Base-by-base conservation (phyloP, 345 rosid species). In the Barbarea vulgaris region DNA sequence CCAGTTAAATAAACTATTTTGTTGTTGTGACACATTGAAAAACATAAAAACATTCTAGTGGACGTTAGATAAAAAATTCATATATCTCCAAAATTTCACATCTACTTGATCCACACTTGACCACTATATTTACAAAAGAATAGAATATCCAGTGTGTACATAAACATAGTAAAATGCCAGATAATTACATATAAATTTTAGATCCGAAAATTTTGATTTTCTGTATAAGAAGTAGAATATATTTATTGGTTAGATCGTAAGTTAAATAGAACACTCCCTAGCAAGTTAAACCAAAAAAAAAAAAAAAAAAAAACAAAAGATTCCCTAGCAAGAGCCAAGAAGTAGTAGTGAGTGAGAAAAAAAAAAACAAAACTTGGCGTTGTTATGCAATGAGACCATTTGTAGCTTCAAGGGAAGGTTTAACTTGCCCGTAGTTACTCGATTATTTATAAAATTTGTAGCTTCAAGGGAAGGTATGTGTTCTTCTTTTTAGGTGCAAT, bases 371-470 rank as follows among this genome's bases (percentile, higher is more conserved):
- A 28, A 30, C 7, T 50, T 13, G 30, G 46, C 46, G 11, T 17
- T 47, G 44, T 51, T 19, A 15, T 27, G 39, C 24, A 74, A 9
- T 7, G 31, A 42, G 39, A 9, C 58, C 19, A 22, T 13, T 19
- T 44, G 52, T 74, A 50, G 72, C 25, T 36, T 19, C 73, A 57
- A 67, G 62, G 73, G 78, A 66, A 74, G 78, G 78, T 70, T 4
- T 63, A 73, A 62, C 83, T 58, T 48, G 76, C 30, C 81, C 69
- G 53, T 62, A 34, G 19, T 22, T 69, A 39, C 67, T 76, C 39
- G 34, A 69, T 48, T 37, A n/a, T 24, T 19, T 58, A 17, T 14
- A 17, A 21, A 59, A 28, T 59, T 37, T 25, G 44, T 63, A 63
- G 36, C 24, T 62, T 62, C 34, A 62, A 25, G 67, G 34, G 14